Percentiles rank a stretch among this genome's conserved stretches.
These are phyloP conservation scores for Aspergillus udagawae DNA, from an alignment of 2,329 filamentous ascomycete genomes.

Conservation along the genomic window DNA sequence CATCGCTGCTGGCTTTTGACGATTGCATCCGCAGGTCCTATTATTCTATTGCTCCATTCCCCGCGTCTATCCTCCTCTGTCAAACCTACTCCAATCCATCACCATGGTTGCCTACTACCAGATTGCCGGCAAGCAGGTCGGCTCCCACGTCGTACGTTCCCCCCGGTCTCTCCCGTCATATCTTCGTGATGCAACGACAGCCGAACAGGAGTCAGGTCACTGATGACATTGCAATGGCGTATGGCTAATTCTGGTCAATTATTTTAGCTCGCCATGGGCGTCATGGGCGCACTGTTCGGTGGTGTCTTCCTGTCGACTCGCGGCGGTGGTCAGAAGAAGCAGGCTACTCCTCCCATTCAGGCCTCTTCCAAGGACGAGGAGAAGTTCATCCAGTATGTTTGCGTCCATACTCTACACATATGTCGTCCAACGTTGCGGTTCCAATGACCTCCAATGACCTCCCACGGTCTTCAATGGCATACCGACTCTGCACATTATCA, in stretches of 20 bases:
- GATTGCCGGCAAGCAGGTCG: conserved; percentile 50
- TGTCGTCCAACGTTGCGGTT: background rate
- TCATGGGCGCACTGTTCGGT: conserved; percentile 49
- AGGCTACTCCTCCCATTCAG: conserved; percentile 56
- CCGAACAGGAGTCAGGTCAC: background rate
- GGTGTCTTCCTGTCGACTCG: conserved; percentile 44
- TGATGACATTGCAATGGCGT: background rate
- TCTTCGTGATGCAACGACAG: background rate
- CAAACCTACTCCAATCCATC: conserved; percentile 21
- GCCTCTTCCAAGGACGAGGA: conserved; percentile 65
- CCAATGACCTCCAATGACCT: background rate
- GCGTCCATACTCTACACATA: background rate
- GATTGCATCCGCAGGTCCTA: conserved; percentile 18
- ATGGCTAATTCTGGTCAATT: conserved; percentile 1
- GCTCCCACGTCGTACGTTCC: conserved; percentile 49
- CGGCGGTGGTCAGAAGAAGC: conserved; percentile 42
- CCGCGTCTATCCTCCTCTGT: conserved; percentile 17
- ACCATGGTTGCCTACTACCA: conserved; percentile 52
- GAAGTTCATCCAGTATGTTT: conserved; percentile 60
- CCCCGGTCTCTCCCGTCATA: conserved; percentile 1
- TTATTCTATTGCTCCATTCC: conserved; percentile 25
- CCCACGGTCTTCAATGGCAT: background rate
- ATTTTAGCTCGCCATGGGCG: conserved; percentile 58
- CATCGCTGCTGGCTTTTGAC: conserved; percentile 10
- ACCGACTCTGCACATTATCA: background rate